Base-by-base conservation (phyloP, 371 early-diverging fungal species). In the Thermomucor indicae-seudaticae region DNA sequence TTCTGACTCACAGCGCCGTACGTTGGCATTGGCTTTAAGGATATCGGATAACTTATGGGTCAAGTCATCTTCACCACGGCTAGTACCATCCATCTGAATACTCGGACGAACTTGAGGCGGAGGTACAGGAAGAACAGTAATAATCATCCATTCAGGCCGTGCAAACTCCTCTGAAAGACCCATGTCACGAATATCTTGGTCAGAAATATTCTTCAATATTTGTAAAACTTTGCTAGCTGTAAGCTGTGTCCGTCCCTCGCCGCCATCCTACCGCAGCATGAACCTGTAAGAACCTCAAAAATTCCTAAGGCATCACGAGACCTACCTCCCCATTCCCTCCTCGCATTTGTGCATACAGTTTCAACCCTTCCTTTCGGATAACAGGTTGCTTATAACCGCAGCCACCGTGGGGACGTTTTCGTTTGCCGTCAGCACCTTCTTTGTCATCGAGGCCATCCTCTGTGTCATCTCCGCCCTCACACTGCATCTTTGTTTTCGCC, bases 71-170 rank as follows among this genome's bases (percentile, higher is more conserved):
- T 99, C 98, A 57, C 89, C 85, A 41, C 92, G 77, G 50, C 93
- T 85, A 1, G 88, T 83, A 43, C 97, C 99, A 43, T 97, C 97
- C 89, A 97, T 89, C 55, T 86, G 84, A 68, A 99, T 95, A 58
- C 96, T 93, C n/a, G 99, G 99, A 35, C 99, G 90, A 14, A 99
- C 99, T 30, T 95, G 84, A 61, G 98, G 97, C 6, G 99, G 99
- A 22, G 99, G 97, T 3, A 99, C 99, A 7, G 98, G 94, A 45
- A 99, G 75, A 4, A 91, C 89, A 4, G 93, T 90, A 39, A 98
- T 79, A 50, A 97, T 80, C 95, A 99, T 95, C 97, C 98, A 98
- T 65, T 99, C 99, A 6, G 99, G 99, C 23, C 98, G 85, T 24
- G 98, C 93, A 68, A 78, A 98, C 55, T 93, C 86, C 30, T 88